Conservation (phyloP, 257 asterid genomes). For the Hygrophila difformis region DNA sequence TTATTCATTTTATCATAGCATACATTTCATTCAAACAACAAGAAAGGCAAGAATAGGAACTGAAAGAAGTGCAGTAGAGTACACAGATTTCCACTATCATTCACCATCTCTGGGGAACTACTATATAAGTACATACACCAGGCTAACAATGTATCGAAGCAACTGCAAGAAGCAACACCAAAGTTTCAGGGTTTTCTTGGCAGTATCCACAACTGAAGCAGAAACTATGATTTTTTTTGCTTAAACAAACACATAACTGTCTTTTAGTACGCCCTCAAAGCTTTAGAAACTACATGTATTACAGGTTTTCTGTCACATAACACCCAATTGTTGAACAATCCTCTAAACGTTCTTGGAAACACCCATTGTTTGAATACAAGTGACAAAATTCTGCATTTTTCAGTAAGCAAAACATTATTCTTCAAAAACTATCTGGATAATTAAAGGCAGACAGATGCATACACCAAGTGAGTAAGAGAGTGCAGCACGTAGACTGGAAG, state of each 20-base stretch:
- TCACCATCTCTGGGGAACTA: neutral
- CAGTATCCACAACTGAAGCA: neutral
- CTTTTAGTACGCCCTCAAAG: neutral
- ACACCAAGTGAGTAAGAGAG: constrained; percentile 92
- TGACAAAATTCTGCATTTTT: too few species aligned
- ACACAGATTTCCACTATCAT: neutral
- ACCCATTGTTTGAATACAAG: too few species aligned
- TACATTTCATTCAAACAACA: neutral
- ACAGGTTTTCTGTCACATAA: too few species aligned
- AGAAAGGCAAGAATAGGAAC: neutral
- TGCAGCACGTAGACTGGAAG: constrained; percentile 93
- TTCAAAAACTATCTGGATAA: too few species aligned
- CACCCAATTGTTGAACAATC: too few species aligned
- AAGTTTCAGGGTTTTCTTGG: neutral
- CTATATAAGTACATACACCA: neutral
- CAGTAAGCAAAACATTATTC: too few species aligned
- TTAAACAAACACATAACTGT: neutral
- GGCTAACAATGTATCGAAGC: neutral
- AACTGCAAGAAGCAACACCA: neutral
- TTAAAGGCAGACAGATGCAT: constrained; percentile 12
- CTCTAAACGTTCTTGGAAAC: too few species aligned
- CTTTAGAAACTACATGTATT: neutral
- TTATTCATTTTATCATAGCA: neutral
- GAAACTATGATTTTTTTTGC: too few species aligned
- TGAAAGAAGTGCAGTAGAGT: neutral